Evolutionary conservation across 2,329 filamentous ascomycete genomes (phyloP).

Genomic region (Pyrenophora graminea): DNA sequence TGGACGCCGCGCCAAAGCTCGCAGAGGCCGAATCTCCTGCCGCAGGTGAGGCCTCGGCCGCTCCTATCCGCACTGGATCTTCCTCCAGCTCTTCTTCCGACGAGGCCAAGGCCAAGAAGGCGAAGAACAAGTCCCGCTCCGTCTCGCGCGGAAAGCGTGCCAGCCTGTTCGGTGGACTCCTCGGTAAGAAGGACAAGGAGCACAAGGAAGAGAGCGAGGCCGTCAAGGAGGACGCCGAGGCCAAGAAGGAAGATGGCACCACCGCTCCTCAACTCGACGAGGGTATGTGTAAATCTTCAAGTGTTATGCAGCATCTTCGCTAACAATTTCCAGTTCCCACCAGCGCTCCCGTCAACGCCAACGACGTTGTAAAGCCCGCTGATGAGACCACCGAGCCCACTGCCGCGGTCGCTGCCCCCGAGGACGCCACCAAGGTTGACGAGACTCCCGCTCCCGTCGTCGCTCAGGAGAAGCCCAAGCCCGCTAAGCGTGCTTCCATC

Average conservation of each 20-base stretch:
- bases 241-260: slow-evolving; percentile 37
- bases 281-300: slow-evolving; percentile 27
- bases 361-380: slow-evolving; percentile 31
- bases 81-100: slow-evolving; percentile 50
- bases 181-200: slow-evolving; percentile 65
- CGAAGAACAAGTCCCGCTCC: slow-evolving; percentile 64
- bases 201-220: slow-evolving; percentile 48
- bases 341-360: slow-evolving; percentile 44
- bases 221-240: slow-evolving; percentile 42
- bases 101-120: slow-evolving; percentile 53
- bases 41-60: slow-evolving; percentile 24
- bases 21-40: slow-evolving; percentile 36
- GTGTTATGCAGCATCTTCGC: background rate
- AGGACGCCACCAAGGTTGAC: slow-evolving; percentile 55
- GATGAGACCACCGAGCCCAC: slow-evolving; percentile 51
- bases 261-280: slow-evolving; percentile 39
- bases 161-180: slow-evolving; percentile 62
- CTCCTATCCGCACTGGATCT: slow-evolving; percentile 45
- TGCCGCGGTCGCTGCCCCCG: slow-evolving; percentile 18
- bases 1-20: slow-evolving; percentile 50
- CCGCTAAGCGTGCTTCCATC: slow-evolving; percentile 80
- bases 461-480: slow-evolving; percentile 59
- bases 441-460: slow-evolving; percentile 43
- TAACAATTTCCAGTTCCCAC: slow-evolving; percentile 27
- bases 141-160: slow-evolving; percentile 60